Evolutionary conservation across 2,329 filamentous ascomycete genomes (phyloP).

Genomic region (Penicillium sp.): DNA sequence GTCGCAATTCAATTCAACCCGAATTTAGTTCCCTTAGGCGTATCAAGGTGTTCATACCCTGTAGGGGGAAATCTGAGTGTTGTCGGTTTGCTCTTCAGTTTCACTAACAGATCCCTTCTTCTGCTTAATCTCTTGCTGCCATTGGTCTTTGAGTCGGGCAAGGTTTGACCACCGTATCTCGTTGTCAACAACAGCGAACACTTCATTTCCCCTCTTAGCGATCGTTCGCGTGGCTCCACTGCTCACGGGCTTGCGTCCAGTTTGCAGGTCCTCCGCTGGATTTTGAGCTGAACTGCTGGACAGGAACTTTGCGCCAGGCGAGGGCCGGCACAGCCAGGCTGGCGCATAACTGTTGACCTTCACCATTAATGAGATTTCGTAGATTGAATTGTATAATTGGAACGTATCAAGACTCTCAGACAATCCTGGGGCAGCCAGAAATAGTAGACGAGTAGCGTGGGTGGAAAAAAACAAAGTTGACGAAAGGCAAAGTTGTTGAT

Average conservation of each 20-base stretch:
- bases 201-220: slow-evolving; percentile 70
- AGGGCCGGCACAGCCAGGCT: slow-evolving; percentile 71
- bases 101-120: slow-evolving; percentile 22
- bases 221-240: slow-evolving; percentile 53
- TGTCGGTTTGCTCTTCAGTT: slow-evolving; percentile 17
- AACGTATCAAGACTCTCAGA: neutral
- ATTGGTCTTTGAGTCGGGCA: slow-evolving; percentile 62
- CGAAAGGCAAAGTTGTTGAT: slow-evolving; percentile 14
- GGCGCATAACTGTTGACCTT: slow-evolving; percentile 79
- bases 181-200: slow-evolving; percentile 80
- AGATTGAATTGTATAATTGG: neutral
- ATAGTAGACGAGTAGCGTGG: neutral
- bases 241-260: slow-evolving; percentile 19
- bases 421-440: slow-evolving; percentile 5
- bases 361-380: slow-evolving; percentile 53
- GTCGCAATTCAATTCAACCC: neutral
- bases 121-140: slow-evolving; percentile 35
- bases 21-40: neutral
- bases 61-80: slow-evolving; percentile 31
- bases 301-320: slow-evolving; percentile 72
- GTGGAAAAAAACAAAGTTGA: neutral
- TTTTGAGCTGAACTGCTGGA: slow-evolving; percentile 42
- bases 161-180: slow-evolving; percentile 90
- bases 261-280: slow-evolving; percentile 22
- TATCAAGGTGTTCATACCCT: slow-evolving; percentile 19